These are phyloP conservation scores for Asterionellopsis glacialis DNA, from an alignment of 108 stramenopile species.

Conservation along the genomic window DNA sequence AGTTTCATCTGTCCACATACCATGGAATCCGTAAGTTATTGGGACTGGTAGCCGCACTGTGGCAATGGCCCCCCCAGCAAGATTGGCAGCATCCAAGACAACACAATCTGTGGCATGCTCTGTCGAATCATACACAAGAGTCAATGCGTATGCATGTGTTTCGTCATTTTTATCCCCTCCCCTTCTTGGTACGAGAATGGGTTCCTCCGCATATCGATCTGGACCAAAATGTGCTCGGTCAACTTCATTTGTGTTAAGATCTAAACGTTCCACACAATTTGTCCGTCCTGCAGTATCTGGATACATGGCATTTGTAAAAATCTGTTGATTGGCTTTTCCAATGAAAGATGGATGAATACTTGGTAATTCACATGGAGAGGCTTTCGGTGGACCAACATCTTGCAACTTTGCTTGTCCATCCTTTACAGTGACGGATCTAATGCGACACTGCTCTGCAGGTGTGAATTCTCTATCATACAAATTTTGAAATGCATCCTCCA, in stretches of 20 bases:
- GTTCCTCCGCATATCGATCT: slow-evolving; percentile 21
- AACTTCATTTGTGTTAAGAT: slow-evolving; percentile 13
- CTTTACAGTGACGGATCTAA: too few relatives aligned
- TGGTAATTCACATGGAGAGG: slow-evolving; percentile 17
- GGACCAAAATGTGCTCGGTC: slow-evolving; percentile 23
- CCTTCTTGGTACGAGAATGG: slow-evolving; percentile 24
- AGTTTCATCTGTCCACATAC: too few relatives aligned
- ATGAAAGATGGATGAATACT: slow-evolving; percentile 3
- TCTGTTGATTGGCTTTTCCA: slow-evolving; percentile 11
- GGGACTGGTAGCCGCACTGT: too few relatives aligned
- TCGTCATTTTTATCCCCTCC: slow-evolving; percentile 5
- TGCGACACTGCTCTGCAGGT: too few relatives aligned
- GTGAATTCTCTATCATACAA: too few relatives aligned
- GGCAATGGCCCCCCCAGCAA: too few relatives aligned
- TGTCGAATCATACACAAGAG: slow-evolving; percentile 17
- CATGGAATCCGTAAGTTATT: too few relatives aligned
- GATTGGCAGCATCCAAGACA: slow-evolving; percentile 22
- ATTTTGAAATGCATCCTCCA: too few relatives aligned
- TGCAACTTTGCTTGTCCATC: too few relatives aligned
- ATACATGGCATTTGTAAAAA: slow-evolving; percentile 17
- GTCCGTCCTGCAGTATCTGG: slow-evolving; percentile 7
- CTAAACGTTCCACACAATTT: slow-evolving; percentile 29
- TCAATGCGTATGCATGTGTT: slow-evolving; percentile 33
- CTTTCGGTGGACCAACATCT: slow-evolving; percentile 1
- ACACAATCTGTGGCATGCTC: slow-evolving; percentile 27